Base-by-base conservation (phyloP, 805 yeast genomes). In the Gaillardinia entomophila region DNA sequence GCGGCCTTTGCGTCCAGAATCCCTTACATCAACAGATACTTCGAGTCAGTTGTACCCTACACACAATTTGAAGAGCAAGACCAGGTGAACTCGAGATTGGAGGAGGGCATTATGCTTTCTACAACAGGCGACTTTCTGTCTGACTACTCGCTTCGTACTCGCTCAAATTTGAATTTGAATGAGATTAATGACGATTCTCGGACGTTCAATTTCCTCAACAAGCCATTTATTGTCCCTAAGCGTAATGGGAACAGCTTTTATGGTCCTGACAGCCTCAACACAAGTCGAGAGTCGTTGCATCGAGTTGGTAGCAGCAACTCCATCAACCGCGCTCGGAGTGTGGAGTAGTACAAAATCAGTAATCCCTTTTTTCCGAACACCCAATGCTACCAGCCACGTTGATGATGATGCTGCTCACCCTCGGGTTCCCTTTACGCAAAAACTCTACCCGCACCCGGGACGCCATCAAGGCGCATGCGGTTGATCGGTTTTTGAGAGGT, bases 141-240 rank as follows among this genome's bases (percentile, higher is more conserved):
- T 12, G 31, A 35, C 4, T 49, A 59, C 1, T 57, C 56, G 11
- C 46, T 65, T 16, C 44, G 71, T 18, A 64, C 71, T 2, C 37
- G 71, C 31, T 62, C 65, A 26, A 50, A 57, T 4, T 50, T 62
- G 14, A 61, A 53, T 31, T 50, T 64, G 33, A 30, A 34, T 4
- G 50, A 49, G 11, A 34, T 35, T 4, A 45, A 41, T 12, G 41
- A 38, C 8, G 36, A 40, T 13, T 42, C 37, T 10, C 29, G 32
- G 33, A 42, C 35, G 16, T 32, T 37, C 26, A 62, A 53, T 27
- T 61, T 63, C 36, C 37, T 64, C 36, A 60, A 49, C 48, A 60
- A 56, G 38, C 71, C 70, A 3, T 65, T 65, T 35, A 38, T 46
- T 4, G 44, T 49, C 1, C 66, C 64, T 3, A 56, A 52, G 36